Conservation (phyloP, 1,284 basidiomycete species). For the Cryptococcus depauperatus region DNA sequence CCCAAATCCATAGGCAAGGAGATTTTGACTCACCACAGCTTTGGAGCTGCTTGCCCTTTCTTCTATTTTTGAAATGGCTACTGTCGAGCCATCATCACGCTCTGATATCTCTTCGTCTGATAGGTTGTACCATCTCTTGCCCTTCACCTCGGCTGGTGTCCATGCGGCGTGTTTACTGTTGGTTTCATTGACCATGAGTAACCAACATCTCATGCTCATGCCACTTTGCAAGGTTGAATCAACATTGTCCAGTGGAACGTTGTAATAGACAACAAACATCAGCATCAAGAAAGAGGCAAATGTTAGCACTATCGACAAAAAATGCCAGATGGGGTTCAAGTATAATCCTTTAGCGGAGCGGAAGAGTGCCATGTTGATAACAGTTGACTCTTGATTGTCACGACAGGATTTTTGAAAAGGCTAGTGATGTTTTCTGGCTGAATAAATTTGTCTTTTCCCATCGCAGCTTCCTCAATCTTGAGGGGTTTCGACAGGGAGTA, state of each 20-base stretch:
- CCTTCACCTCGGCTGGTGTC: background rate
- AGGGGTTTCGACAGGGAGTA: too few species aligned
- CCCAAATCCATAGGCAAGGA: constrained; percentile 15
- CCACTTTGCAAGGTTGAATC: constrained; percentile 12
- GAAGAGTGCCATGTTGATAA: constrained; percentile 5
- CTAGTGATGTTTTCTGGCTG: too few species aligned
- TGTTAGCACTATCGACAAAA: constrained; percentile 10
- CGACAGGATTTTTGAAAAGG: too few species aligned
- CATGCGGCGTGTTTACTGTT: background rate
- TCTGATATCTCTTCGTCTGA: background rate
- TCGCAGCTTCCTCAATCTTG: too few species aligned
- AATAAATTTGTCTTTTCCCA: too few species aligned
- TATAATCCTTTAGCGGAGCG: constrained; percentile 5
- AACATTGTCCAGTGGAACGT: constrained; percentile 11
- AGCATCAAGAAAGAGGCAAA: constrained; percentile 8
- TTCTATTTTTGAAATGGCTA: background rate
- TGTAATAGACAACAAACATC: constrained; percentile 10
- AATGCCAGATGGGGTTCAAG: constrained; percentile 10
- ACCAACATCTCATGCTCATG: constrained; percentile 8
- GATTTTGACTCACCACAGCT: background rate
- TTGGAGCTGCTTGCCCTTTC: background rate
- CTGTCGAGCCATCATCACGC: background rate
- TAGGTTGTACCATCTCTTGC: background rate
- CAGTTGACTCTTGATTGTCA: too few species aligned
- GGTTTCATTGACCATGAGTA: constrained; percentile 12